A percentile compares a stretch with the other conserved stretches of the same genome.
Conservation (phyloP, 768 basidiomycete species). For the Cubamyces sp. region DNA sequence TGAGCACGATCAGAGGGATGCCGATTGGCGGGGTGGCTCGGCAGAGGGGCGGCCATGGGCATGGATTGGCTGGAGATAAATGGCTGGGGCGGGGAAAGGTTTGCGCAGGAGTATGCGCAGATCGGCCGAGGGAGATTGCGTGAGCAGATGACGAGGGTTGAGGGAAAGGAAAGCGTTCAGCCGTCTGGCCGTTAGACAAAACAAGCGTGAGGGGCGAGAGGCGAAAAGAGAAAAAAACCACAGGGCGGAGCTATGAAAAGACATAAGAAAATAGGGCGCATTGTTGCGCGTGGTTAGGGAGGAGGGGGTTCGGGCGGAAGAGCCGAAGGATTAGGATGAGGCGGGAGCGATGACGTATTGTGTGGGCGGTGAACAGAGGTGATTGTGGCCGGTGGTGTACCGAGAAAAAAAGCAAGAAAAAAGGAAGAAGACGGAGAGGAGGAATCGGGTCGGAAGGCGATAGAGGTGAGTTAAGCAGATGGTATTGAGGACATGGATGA, state of each 20-base stretch:
- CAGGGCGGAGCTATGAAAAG: not conserved
- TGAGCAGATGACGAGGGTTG: constrained; percentile 12
- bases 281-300: not conserved
- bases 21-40: constrained; percentile 16
- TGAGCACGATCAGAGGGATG: constrained; percentile 15
- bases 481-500: not conserved
- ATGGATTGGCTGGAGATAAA: constrained; percentile 19
- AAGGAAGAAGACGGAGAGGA: not conserved
- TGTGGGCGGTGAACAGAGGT: not conserved
- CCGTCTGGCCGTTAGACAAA: not conserved
- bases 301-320: constrained; percentile 2
- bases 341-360: constrained; percentile 9
- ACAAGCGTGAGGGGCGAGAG: not conserved
- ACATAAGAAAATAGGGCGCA: not conserved
- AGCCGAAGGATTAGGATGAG: constrained; percentile 10
- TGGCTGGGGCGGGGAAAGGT: constrained; percentile 15
- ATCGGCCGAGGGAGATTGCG: constrained; percentile 2
- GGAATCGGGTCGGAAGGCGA: not conserved
- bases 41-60: constrained; percentile 1
- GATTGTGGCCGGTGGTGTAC: not conserved
- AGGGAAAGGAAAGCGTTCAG: not conserved
- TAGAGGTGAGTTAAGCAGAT: not conserved
- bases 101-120: constrained; percentile 12
- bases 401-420: too few species aligned
- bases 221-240: not conserved